Evolutionary conservation across 495 filamentous ascomycete species (phyloP), one percentile per base, ranked within the genome.

Genomic region (Daldinia childiae): DNA sequence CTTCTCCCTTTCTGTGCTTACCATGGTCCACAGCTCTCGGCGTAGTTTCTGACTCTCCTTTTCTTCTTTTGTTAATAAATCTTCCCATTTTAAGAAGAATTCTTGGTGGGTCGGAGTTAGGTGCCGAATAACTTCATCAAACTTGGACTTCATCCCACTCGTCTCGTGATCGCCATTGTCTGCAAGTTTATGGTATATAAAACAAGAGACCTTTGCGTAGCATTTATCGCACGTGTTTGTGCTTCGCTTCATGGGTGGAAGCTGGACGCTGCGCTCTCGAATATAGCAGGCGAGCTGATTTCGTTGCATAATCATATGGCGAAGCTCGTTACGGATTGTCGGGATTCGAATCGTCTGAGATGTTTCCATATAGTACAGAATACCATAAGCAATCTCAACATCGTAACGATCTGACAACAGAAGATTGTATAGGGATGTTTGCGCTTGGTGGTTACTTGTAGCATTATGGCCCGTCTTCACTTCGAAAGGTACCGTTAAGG

Each of bases 241-340:
- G 73, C 89, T 91, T 78, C 89, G 91, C 60, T 95, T 83, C 93
- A 99, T 94, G 3, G 90, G 88, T 24, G 95, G 95, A 32, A 98
- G 86, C 67, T 85, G 82, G 39, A 91, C 86, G 59, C 89, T 87
- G 50, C 92, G 88, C 62, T 94, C 89, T n/a, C 91, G 89, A 32
- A 97, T 86, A 78, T 91, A 95, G 58, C 89, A 90, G 8, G 94
- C 93, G 9, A 99, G 81, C 51, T 90, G 88, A 77, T 99, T 99
- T n/a, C 95, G 91, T 75, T 95, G 90, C 82, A 97, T 94, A 61
- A 99, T 90, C 93, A 99, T 96, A 58, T 97, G 93, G 17, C 92
- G 87, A 56, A 98, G 86, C 74, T 98, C 95, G 75, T 92, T 89
- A 11, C 92, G 87, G 62, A 98, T 86, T 3, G 92, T 88, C 1